These are phyloP conservation scores for Vitis vinifera DNA, from an alignment of 164 flowering plant species.

Conservation along the genomic window DNA sequence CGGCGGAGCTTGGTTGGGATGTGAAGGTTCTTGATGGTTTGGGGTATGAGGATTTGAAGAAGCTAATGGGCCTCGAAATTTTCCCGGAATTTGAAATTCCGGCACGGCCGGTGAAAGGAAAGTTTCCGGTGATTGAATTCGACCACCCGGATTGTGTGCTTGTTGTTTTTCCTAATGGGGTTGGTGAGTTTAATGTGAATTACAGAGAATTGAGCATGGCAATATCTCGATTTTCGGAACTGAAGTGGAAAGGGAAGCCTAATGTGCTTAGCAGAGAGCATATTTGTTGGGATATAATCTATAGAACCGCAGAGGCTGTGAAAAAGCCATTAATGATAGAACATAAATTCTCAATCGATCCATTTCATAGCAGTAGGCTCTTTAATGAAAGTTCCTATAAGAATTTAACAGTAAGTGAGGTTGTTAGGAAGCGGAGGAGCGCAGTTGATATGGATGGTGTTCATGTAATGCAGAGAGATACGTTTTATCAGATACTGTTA, in stretches of 20 bases:
- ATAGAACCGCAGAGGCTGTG: conserved; percentile 73
- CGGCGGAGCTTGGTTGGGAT: conserved; percentile 87
- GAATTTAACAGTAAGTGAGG: conserved; percentile 54
- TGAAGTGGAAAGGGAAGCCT: conserved; percentile 82
- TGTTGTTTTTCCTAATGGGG: conserved; percentile 60
- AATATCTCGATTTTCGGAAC: conserved; percentile 36
- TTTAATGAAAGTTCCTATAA: conserved; percentile 54
- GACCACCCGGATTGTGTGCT: conserved; percentile 93
- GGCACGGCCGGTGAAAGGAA: conserved; percentile 50
- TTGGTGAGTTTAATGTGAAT: conserved; percentile 44
- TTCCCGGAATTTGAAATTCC: conserved; percentile 46
- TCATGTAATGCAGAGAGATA: conserved; percentile 53
- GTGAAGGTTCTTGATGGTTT: conserved; percentile 80
- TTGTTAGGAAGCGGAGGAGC: conserved; percentile 87
- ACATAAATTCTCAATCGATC: conserved; percentile 24
- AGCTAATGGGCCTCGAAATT: conserved; percentile 59
- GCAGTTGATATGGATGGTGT: conserved; percentile 96
- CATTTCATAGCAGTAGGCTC: conserved; percentile 43
- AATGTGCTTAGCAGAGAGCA: conserved; percentile 86
- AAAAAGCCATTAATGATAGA: conserved; percentile 58
- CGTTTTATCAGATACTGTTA: conserved; percentile 82
- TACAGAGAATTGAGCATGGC: conserved; percentile 46
- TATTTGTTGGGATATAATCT: conserved; percentile 84
- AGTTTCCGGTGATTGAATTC: conserved; percentile 69
- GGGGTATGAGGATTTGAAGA: conserved; percentile 63